Evolutionary conservation across 2,329 filamentous ascomycete species (phyloP).

Genomic region (Colletotrichum aenigma): DNA sequence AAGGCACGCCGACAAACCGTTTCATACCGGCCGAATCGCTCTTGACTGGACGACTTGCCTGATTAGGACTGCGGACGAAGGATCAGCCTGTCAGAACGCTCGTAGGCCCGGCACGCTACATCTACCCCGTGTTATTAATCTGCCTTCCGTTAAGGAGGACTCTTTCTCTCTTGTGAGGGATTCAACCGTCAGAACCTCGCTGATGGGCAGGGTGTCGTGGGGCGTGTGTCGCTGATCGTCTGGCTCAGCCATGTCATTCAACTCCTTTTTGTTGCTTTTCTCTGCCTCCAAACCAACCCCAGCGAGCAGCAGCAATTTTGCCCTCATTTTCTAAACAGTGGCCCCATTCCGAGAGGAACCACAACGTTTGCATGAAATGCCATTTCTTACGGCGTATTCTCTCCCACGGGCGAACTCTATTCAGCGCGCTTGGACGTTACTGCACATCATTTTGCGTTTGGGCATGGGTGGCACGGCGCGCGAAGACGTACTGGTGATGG

Average conservation of each 20-base stretch:
- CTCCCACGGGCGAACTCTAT: slow-evolving; percentile 4
- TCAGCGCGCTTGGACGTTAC: background rate
- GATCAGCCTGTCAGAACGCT: slow-evolving; percentile 14
- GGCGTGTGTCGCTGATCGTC: background rate
- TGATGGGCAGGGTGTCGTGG: background rate
- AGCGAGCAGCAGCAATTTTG: background rate
- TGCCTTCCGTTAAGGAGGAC: background rate
- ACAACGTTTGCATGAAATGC: background rate
- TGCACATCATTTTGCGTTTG: slow-evolving; percentile 19
- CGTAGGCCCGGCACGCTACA: background rate
- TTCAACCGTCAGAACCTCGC: background rate
- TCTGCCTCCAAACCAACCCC: background rate
- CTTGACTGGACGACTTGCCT: slow-evolving; percentile 10
- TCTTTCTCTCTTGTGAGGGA: background rate
- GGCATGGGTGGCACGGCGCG: slow-evolving; percentile 18
- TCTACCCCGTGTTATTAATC: slow-evolving; percentile 3
- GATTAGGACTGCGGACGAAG: slow-evolving; percentile 15
- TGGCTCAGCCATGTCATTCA: background rate
- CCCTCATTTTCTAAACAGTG: background rate
- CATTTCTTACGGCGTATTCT: background rate
- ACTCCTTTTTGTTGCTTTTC: background rate
- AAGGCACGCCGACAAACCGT: background rate
- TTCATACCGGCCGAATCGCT: background rate
- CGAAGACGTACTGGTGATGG: background rate
- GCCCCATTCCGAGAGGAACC: background rate